Conservation (phyloP, 2,329 filamentous ascomycete species). For the Clarireedia homoeocarpa region DNA sequence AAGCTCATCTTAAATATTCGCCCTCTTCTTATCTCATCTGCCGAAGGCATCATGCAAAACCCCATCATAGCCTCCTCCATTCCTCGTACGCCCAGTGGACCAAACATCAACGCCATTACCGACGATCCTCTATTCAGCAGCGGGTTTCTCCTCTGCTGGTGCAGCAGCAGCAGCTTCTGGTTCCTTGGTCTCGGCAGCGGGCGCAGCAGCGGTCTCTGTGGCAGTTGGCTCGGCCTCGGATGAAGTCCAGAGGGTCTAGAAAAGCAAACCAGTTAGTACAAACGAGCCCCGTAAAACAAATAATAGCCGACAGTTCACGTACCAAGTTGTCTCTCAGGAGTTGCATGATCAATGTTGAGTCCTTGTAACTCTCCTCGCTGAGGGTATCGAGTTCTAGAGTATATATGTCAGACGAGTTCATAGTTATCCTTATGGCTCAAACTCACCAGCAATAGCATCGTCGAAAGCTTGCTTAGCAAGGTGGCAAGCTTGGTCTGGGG, state of each 20-base stretch:
- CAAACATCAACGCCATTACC: constrained; percentile 28
- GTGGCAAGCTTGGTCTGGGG: constrained; percentile 93
- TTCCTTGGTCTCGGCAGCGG: constrained; percentile 36
- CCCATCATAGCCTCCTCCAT: constrained; percentile 21
- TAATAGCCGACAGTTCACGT: too few relatives aligned
- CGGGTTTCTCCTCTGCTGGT: constrained; percentile 34
- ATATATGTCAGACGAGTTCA: too few relatives aligned
- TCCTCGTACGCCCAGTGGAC: constrained; percentile 25
- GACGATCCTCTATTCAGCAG: constrained; percentile 26
- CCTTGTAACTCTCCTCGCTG: constrained; percentile 96
- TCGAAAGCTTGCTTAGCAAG: constrained; percentile 99
- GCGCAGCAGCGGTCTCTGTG: constrained; percentile 42
- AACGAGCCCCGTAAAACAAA: too few relatives aligned
- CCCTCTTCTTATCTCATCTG: constrained; percentile 22
- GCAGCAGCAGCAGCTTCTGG: constrained; percentile 24
- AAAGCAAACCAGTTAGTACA: too few relatives aligned
- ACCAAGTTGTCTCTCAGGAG: constrained; percentile 88
- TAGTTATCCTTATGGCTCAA: too few relatives aligned
- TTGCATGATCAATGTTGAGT: constrained; percentile 99
- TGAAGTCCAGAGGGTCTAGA: constrained; percentile 81
- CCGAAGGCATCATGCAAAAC: constrained; percentile 27
- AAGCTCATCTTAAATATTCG: constrained; percentile 20
- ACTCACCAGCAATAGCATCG: constrained; percentile 78
- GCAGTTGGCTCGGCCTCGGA: constrained; percentile 65
- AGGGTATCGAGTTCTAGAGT: constrained; percentile 75